Evolutionary conservation across 768 basidiomycete species (phyloP).

Genomic region (Lentinus tigrinus): DNA sequence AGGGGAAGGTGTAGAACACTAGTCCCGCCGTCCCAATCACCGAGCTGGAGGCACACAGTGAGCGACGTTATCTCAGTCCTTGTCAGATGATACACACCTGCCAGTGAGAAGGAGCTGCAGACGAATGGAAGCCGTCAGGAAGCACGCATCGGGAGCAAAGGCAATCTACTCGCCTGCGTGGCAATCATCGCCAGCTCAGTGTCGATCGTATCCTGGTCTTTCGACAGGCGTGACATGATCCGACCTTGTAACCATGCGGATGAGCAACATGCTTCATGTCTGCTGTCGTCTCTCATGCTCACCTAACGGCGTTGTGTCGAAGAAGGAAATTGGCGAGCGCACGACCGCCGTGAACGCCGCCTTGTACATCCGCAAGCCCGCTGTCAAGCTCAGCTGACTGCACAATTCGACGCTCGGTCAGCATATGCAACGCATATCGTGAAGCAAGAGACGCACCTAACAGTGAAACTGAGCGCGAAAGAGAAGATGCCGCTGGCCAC

Average conservation of each 20-base stretch:
- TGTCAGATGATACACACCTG: conserved; percentile 6
- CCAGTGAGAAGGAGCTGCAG: conserved; percentile 24
- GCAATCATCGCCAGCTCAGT: conserved; percentile 45
- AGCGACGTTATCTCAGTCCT: background rate
- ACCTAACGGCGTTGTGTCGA: conserved; percentile 73
- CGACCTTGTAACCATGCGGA: conserved; percentile 39
- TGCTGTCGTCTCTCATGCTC: conserved; percentile 4
- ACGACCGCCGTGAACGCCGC: conserved; percentile 55
- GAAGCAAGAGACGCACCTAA: conserved; percentile 39
- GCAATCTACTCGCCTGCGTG: conserved; percentile 38
- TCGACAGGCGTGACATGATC: conserved; percentile 55
- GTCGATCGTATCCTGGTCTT: conserved; percentile 62
- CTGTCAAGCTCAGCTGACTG: conserved; percentile 34
- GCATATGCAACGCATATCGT: background rate
- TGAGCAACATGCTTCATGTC: background rate
- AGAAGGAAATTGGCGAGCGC: conserved; percentile 62
- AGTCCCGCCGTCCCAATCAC: conserved; percentile 56
- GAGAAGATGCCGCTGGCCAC: conserved; percentile 49
- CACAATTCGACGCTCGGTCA: background rate
- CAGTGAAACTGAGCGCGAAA: conserved; percentile 47
- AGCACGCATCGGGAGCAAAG: background rate
- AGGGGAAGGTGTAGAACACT: conserved; percentile 59
- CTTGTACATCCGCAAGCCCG: conserved; percentile 48
- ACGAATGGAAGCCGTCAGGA: background rate
- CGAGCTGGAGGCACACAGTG: conserved; percentile 33